Evolutionary conservation across 2,329 filamentous ascomycete species (phyloP).

Genomic region (Raffaelea albimanens): DNA sequence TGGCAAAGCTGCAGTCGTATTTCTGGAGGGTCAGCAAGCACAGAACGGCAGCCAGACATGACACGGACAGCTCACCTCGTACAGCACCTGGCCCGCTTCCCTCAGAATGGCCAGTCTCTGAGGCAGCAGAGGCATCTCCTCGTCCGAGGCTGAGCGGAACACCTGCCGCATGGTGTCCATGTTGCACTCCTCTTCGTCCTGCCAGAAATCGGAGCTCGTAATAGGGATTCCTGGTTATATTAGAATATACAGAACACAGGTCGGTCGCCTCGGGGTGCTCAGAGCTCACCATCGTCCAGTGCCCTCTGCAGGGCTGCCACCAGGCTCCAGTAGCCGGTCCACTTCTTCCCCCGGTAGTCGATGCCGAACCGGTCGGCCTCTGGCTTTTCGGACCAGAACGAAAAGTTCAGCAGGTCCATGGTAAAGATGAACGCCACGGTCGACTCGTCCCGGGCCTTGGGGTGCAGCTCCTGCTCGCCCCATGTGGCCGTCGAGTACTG

Average conservation of each 20-base stretch:
- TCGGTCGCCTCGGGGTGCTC: no score
- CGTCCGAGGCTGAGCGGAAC: slow-evolving; percentile 78
- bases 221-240: slow-evolving; percentile 63
- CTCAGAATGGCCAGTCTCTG: slow-evolving; percentile 71
- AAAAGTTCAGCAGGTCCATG: slow-evolving; percentile 96
- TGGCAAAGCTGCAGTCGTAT: slow-evolving; percentile 65
- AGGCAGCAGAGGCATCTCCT: slow-evolving; percentile 75
- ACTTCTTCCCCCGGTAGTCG: slow-evolving; percentile 68
- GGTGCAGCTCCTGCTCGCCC: slow-evolving; percentile 84
- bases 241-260: neutral
- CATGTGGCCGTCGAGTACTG: slow-evolving; percentile 77
- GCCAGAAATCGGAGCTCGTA: slow-evolving; percentile 81
- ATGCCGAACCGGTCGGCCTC: slow-evolving; percentile 72
- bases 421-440: slow-evolving; percentile 92
- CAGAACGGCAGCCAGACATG: neutral
- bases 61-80: slow-evolving; percentile 46
- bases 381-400: slow-evolving; percentile 75
- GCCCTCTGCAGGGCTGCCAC: slow-evolving; percentile 81
- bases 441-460: slow-evolving; percentile 66
- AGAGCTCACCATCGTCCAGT: slow-evolving; percentile 64
- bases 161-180: slow-evolving; percentile 64
- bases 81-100: slow-evolving; percentile 73
- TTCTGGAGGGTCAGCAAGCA: slow-evolving; percentile 37
- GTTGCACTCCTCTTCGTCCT: slow-evolving; percentile 64
- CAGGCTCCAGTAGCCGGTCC: slow-evolving; percentile 94